Conservation (phyloP, 495 filamentous ascomycete species). For the Evansstolkia leycettana region DNA sequence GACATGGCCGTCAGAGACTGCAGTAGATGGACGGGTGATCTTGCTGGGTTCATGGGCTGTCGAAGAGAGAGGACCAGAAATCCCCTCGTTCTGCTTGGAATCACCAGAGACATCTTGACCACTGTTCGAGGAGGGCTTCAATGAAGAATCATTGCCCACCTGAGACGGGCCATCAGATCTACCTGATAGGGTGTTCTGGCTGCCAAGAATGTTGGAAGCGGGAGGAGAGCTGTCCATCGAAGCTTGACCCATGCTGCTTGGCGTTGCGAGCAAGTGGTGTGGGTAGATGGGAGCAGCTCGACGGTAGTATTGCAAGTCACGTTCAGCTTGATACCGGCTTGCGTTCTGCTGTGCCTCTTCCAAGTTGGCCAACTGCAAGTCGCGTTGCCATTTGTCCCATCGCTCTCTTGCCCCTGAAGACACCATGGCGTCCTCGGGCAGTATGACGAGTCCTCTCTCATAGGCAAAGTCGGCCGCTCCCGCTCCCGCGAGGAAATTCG, state of each 20-base stretch:
- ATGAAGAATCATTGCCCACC: too few relatives aligned
- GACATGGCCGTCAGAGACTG: background rate
- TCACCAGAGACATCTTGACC: background rate
- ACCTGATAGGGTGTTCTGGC: too few relatives aligned
- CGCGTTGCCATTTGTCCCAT: conserved; percentile 62
- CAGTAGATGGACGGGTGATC: background rate
- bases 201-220: too few relatives aligned
- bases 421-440: conserved; percentile 61
- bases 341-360: conserved; percentile 5
- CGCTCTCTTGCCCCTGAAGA: conserved; percentile 62
- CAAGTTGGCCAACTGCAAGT: conserved; percentile 48
- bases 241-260: conserved; percentile 1
- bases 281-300: conserved; percentile 7
- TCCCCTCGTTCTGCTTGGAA: background rate
- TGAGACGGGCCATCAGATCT: too few relatives aligned
- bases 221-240: background rate
- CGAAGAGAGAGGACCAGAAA: background rate
- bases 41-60: background rate
- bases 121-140: background rate
- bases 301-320: conserved; percentile 6
- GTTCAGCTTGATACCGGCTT: conserved; percentile 9
- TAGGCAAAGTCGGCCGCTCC: conserved; percentile 79
- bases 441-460: conserved; percentile 54
- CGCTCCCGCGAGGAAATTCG: conserved; percentile 76
- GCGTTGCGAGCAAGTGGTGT: conserved; percentile 6